These are phyloP conservation scores for Pancytospora philotis DNA, from an alignment of 371 early-diverging fungal species.

Conservation along the genomic window DNA sequence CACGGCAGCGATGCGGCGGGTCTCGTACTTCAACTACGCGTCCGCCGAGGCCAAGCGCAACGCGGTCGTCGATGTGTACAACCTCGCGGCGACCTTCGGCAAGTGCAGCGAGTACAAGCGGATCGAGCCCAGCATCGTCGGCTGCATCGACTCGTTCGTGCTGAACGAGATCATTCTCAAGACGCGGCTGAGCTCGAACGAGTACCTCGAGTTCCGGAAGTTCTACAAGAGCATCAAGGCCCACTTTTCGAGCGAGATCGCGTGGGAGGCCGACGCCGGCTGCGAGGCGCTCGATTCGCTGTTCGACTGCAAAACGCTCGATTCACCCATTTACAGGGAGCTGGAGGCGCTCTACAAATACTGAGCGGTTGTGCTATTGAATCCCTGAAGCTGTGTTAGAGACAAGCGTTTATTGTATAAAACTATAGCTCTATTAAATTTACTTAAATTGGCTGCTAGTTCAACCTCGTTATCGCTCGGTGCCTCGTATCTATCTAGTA, in stretches of 20 bases:
- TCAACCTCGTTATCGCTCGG: no score
- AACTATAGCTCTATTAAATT: no score
- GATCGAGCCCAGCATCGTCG: constrained; percentile 1
- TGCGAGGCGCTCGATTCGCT: constrained; percentile 29
- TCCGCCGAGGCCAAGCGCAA: constrained; percentile 9
- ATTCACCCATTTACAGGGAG: constrained; percentile 11
- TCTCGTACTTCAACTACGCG: constrained; percentile 35
- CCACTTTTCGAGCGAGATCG: constrained; percentile 22
- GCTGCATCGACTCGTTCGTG: constrained; percentile 38
- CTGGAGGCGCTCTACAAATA: constrained; percentile 19
- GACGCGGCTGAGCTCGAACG: constrained; percentile 14
- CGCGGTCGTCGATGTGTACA: constrained; percentile 25
- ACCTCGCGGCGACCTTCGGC: constrained; percentile 30
- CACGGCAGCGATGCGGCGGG: constrained; percentile 13
- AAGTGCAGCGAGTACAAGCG: constrained; percentile 13
- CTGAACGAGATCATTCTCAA: constrained; percentile 35
- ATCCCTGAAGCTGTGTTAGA: not conserved
- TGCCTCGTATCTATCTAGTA: no score
- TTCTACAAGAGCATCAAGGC: constrained; percentile 26
- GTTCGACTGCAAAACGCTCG: constrained; percentile 22
- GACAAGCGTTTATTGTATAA: no score
- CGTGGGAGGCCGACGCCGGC: constrained; percentile 33
- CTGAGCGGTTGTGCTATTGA: not conserved
- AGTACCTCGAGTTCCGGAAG: constrained; percentile 30
- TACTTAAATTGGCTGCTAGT: no score